A percentile compares a stretch with the other conserved stretches of the same genome.
Conservation (phyloP, 1,139 yeast species). For the Debaryomyces singareniensis region DNA sequence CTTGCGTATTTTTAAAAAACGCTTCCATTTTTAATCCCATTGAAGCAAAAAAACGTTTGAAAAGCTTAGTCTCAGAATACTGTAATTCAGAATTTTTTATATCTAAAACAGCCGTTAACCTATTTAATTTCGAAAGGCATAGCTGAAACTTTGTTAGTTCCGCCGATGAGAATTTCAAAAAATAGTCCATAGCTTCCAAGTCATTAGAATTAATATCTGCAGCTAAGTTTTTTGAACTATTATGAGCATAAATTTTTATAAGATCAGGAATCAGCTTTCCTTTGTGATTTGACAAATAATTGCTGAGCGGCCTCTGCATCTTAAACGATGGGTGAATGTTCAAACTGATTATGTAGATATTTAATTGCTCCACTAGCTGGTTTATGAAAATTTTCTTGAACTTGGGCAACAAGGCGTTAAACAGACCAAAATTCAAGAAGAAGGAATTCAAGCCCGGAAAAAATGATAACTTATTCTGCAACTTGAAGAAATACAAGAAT, state of each 20-base stretch:
- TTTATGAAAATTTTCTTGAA: constrained; percentile 37
- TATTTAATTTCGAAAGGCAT: constrained; percentile 32
- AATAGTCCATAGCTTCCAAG: constrained; percentile 47
- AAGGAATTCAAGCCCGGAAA: constrained; percentile 32
- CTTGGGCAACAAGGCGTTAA: constrained; percentile 22
- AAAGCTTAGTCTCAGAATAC: constrained; percentile 14
- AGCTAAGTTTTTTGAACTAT: constrained; percentile 17
- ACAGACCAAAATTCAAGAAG: constrained; percentile 31
- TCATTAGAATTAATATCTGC: constrained; percentile 16
- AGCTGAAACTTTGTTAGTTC: constrained; percentile 37
- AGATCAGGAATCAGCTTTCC: constrained; percentile 26
- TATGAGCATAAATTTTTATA: constrained; percentile 18
- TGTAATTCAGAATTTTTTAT: constrained; percentile 39
- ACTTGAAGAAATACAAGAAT: constrained; percentile 22
- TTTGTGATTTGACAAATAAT: constrained; percentile 25
- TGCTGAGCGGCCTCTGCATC: constrained; percentile 32
- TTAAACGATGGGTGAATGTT: constrained; percentile 17
- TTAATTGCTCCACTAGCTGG: constrained; percentile 42
- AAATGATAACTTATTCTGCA: constrained; percentile 30
- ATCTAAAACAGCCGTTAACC: constrained; percentile 36
- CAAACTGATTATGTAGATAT: constrained; percentile 38
- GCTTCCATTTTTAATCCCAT: background rate
- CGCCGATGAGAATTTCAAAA: constrained; percentile 45
- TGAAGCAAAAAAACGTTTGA: constrained; percentile 5
- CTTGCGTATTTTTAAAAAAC: constrained; percentile 2